Evolutionary conservation across 176 grass and related monocot genomes (phyloP).

Genomic region (Lolium multiflorum): DNA sequence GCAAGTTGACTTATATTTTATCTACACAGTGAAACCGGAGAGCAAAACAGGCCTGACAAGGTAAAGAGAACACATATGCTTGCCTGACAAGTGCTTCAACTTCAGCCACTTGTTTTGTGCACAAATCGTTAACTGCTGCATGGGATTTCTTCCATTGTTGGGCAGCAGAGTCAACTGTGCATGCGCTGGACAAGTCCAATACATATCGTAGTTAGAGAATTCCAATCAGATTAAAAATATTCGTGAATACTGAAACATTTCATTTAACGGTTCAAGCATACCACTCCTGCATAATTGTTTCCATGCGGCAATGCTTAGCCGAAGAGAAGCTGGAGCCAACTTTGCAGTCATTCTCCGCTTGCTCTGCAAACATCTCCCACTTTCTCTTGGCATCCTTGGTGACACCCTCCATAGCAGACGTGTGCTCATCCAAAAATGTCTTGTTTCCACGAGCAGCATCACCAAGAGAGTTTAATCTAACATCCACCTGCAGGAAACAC

Average conservation of each 20-base stretch:
- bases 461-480: conserved; percentile 65
- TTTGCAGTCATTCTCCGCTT: conserved; percentile 70
- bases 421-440: conserved; percentile 75
- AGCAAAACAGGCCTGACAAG: not conserved
- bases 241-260: not conserved
- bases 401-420: conserved; percentile 59
- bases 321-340: conserved; percentile 75
- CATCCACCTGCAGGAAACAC: conserved; percentile 69
- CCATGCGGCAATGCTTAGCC: conserved; percentile 90
- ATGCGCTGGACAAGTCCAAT: conserved; percentile 52
- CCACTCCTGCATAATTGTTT: conserved; percentile 82
- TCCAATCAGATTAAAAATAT: not conserved
- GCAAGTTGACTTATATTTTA: not conserved
- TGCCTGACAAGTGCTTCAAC: conserved; percentile 83
- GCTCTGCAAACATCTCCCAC: conserved; percentile 86
- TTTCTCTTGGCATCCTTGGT: conserved; percentile 94
- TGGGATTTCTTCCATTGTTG: conserved; percentile 84
- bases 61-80: conserved; percentile 35
- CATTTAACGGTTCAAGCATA: conserved; percentile 24
- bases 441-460: conserved; percentile 72
- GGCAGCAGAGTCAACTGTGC: conserved; percentile 69
- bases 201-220: conserved; percentile 25
- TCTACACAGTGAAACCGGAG: not conserved
- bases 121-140: conserved; percentile 66
- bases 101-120: conserved; percentile 76